Evolutionary conservation across 1,284 basidiomycete genomes (phyloP).

Genomic region (Puccinia hordei): DNA sequence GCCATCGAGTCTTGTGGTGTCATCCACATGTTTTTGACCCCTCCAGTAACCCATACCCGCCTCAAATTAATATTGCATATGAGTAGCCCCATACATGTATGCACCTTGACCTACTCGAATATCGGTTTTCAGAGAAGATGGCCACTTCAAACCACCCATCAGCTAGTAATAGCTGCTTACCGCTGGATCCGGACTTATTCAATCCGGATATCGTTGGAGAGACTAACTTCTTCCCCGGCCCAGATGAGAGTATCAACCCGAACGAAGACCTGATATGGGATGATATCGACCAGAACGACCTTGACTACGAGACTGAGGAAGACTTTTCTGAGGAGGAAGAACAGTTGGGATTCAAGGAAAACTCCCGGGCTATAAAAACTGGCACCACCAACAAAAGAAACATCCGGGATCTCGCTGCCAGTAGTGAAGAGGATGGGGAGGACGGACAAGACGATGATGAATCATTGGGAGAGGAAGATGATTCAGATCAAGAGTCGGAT

Average conservation of each 20-base stretch:
- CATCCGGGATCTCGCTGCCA: slow-evolving; percentile 15
- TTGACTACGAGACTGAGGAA: slow-evolving; percentile 31
- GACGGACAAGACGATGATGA: slow-evolving; percentile 23
- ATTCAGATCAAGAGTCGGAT: slow-evolving; percentile 34
- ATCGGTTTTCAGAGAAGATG: not conserved
- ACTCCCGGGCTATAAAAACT: not conserved
- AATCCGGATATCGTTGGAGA: slow-evolving; percentile 44
- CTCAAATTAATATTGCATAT: not conserved
- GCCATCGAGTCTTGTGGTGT: not conserved
- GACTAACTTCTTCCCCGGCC: not conserved
- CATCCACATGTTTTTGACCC: not conserved
- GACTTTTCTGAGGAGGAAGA: slow-evolving; percentile 23
- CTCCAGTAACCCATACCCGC: not conserved
- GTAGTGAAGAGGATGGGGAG: slow-evolving; percentile 17
- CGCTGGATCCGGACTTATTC: slow-evolving; percentile 40
- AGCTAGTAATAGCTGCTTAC: not conserved
- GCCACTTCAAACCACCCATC: not conserved
- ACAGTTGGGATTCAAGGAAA: not conserved
- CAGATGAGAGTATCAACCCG: not conserved
- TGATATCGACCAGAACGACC: slow-evolving; percentile 15
- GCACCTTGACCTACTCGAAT: not conserved
- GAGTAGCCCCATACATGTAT: slow-evolving; percentile 16
- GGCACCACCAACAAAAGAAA: slow-evolving; percentile 15
- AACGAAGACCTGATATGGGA: slow-evolving; percentile 29
- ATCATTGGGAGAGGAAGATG: slow-evolving; percentile 14